phyloP scores from a whole-genome alignment of 2,329 filamentous ascomycete species.

The Pestalotiopsis sp. region DNA sequence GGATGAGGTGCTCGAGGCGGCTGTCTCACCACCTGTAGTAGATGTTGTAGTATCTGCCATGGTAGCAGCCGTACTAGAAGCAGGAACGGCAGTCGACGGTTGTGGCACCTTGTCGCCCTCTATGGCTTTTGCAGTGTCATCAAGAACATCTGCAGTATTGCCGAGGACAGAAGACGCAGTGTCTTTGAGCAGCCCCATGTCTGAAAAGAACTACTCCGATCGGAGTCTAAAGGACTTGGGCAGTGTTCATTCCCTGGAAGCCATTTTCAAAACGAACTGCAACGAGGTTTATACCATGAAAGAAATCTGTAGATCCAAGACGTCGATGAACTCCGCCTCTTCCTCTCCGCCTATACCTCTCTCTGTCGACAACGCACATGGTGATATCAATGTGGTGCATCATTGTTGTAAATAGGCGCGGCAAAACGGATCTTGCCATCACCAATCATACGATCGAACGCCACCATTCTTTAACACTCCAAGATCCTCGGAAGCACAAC shows the following conservation, averaged over 20 bases:
- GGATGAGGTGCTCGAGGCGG: not conserved
- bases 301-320: too few relatives aligned
- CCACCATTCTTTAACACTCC: not conserved
- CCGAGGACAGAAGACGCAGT: not conserved
- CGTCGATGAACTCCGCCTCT: too few relatives aligned
- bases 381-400: not conserved
- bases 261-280: too few relatives aligned
- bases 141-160: not conserved
- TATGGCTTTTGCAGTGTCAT: not conserved
- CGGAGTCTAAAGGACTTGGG: too few relatives aligned
- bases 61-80: not conserved
- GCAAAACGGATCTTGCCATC: not conserved
- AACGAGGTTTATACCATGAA: too few relatives aligned
- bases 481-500: not conserved
- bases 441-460: not conserved
- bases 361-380: not conserved
- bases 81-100: not conserved
- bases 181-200: not conserved
- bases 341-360: too few relatives aligned
- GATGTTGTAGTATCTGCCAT: not conserved
- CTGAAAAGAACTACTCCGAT: not conserved
- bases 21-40: not conserved
- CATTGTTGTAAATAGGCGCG: not conserved
- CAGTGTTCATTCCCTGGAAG: too few relatives aligned
- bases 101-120: not conserved